Evolutionary conservation across 2,329 filamentous ascomycete genomes (phyloP), one percentile per base, ranked within the genome.

Genomic region (Fusarium euwallaceae): DNA sequence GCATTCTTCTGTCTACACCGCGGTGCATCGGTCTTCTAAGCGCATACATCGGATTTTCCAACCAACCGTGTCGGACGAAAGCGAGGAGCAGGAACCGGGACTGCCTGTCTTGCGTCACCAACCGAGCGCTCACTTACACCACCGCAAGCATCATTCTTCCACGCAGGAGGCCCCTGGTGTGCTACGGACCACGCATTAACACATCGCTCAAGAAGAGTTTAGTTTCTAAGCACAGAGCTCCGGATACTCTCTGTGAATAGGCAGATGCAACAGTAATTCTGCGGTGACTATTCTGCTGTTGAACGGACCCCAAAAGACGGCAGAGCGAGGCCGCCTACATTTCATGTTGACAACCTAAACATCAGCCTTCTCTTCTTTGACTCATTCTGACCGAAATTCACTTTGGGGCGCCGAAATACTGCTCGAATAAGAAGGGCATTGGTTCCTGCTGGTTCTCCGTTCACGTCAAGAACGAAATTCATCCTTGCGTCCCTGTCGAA

Each of bases 171-270:
- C 24, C 37, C 53, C 56, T 37, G 56, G 56, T n/a, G 36, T 37
- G 36, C 36, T 27, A n/a, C 56, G 36, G 36, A 27, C 58, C 56
- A n/a, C 34, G 63, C 55, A 43, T 64, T 24, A 41, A 59, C 27
- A 43, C 51, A 37, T 64, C 41, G 61, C 22, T 71, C 36, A 61
- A 27, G 37, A 20, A 53, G 60, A 72, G 20, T 64, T 61, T 59
- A 63, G 34, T 41, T 12, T 39, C 22, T 17, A 48, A 73, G 41
- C 37, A 34, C 17, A 20, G 11, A 64, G 39, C 53, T 55, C 64
- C 61, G 58, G 59, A 56, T 62, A 48, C 27, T 53, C 67, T 56
- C 5, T 51, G 27, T 48, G 41, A 27, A 48, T n/a, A 34, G 11
- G 27, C 27, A 61, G 37, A 61, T 43, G n/a, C 61, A 68, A 17